Evolutionary conservation across 257 asterid species (phyloP), one percentile per base, ranked within the genome.

Genomic region (Fraxinus cuspidata): DNA sequence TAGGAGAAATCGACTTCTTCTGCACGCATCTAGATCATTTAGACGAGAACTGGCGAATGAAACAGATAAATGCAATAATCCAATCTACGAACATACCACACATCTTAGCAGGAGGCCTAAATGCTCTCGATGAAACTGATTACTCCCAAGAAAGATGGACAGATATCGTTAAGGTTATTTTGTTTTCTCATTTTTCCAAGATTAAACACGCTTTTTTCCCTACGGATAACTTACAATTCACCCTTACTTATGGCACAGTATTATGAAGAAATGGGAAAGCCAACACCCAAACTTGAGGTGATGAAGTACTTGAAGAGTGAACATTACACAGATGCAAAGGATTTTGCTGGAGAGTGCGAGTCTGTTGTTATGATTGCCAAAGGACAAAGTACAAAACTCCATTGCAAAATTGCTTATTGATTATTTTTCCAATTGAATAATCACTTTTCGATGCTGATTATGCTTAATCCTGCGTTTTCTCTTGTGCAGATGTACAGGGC

Each of bases 331-430:
- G 99, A 95, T 74, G 97, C 98, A 1, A 93, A 93, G 83, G 92
- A 89, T 72, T 95, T 84, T 51, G 91, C 97, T 4, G 98, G 99
- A 12, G 98, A 93, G 81, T 95, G 97, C 63, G 99, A 95, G 74
- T 81, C 98, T 7, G 99, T 93, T 8, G 99, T 95, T 29, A 88
- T 93, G 93, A 93, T 95, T 58, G 99, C 97, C 87, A 95, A 91
- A 87, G 98, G 99, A 73, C 99, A 95, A 78, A 95, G 99, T 95
- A 91, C 19, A 86, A 27, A 27, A 73, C 21, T 21, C 32, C 32
- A 74, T 70, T 8, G 31, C 25, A 1, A 68, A 53, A 23, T 11
- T 25, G 40, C n/a, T 15, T 8, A 70, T 16, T 69, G 37, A 12
- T 31, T 9, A 64, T 21, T 53, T 42, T 76, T n/a, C 68, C 37